Conservation (phyloP, 495 filamentous ascomycete species). For the Aspergillus egyptiacus region DNA sequence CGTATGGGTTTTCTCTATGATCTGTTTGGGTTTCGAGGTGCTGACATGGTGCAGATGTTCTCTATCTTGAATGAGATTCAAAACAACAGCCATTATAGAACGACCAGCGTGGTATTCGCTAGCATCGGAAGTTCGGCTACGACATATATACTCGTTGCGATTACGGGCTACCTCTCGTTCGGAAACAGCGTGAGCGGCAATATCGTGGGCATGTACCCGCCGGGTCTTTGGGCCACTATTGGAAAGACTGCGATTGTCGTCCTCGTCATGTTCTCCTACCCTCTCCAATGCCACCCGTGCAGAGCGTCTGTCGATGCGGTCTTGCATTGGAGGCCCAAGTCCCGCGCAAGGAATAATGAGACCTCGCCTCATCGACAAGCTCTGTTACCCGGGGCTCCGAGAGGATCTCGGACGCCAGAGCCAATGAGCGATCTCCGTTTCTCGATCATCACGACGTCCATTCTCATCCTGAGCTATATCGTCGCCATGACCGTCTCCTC, state of each 20-base stretch:
- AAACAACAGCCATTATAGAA: slow-evolving; percentile 75
- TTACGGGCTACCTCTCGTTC: slow-evolving; percentile 93
- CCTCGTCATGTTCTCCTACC: slow-evolving; percentile 95
- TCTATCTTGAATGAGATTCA: slow-evolving; percentile 93
- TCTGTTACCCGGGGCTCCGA: slow-evolving; percentile 27
- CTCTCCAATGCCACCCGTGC: slow-evolving; percentile 91
- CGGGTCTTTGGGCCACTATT: slow-evolving; percentile 79
- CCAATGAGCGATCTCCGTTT: slow-evolving; percentile 84
- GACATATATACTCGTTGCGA: slow-evolving; percentile 84
- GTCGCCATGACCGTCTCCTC: slow-evolving; percentile 87
- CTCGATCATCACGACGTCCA: slow-evolving; percentile 77
- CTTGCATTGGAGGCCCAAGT: slow-evolving; percentile 76
- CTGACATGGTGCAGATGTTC: slow-evolving; percentile 67
- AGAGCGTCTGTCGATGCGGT: slow-evolving; percentile 89
- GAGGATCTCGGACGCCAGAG: slow-evolving; percentile 34
- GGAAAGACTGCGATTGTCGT: slow-evolving; percentile 92
- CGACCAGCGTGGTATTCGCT: slow-evolving; percentile 70
- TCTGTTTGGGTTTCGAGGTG: neutral
- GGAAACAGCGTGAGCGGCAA: slow-evolving; percentile 82
- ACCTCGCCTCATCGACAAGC: slow-evolving; percentile 43
- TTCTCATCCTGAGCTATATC: slow-evolving; percentile 77
- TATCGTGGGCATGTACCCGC: slow-evolving; percentile 86
- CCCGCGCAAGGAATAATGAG: slow-evolving; percentile 31
- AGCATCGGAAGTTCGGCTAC: slow-evolving; percentile 76
- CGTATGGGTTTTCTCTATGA: slow-evolving; percentile 41